Evolutionary conservation across 495 filamentous ascomycete genomes (phyloP).

Genomic region (Penicillium pulvis): DNA sequence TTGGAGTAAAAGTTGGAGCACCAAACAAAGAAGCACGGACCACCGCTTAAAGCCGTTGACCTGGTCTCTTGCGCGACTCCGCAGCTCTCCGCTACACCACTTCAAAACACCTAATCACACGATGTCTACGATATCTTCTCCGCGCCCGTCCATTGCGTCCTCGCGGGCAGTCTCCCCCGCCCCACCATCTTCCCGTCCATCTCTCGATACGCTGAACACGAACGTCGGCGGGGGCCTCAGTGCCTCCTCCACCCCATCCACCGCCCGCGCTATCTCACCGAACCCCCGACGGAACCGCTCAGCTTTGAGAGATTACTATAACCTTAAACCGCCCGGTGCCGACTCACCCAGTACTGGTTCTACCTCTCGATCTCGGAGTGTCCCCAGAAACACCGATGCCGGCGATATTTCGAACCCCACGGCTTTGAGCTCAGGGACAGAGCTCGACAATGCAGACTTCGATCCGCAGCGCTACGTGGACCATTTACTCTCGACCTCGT

Average conservation of each 20-base stretch:
- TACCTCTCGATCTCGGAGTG: constrained; percentile 35
- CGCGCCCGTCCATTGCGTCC: constrained; percentile 68
- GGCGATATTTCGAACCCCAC: constrained; percentile 37
- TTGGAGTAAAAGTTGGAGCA: constrained; percentile 10
- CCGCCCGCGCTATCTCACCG: constrained; percentile 50
- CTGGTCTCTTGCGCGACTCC: constrained; percentile 12
- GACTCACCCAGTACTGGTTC: constrained; percentile 19
- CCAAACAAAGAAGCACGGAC: constrained; percentile 27
- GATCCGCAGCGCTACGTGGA: constrained; percentile 48
- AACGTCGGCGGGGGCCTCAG: constrained; percentile 48
- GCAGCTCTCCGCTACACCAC: constrained; percentile 10
- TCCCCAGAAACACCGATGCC: constrained; percentile 44
- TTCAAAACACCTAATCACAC: constrained; percentile 15
- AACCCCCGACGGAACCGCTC: constrained; percentile 67
- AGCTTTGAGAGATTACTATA: constrained; percentile 93
- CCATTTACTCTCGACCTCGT: constrained; percentile 52
- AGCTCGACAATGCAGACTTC: constrained; percentile 52
- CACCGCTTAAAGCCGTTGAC: constrained; percentile 32
- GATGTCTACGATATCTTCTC: constrained; percentile 81
- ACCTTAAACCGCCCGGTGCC: constrained; percentile 62
- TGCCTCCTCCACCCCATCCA: constrained; percentile 51
- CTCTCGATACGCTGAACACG: constrained; percentile 62
- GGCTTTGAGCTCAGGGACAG: constrained; percentile 38
- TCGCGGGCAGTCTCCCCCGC: constrained; percentile 61
- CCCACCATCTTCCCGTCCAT: constrained; percentile 70